Percentiles rank a stretch among this genome's conserved stretches.
phyloP scores from a whole-genome alignment of 2,329 filamentous ascomycete genomes.

The Diplodia seriata region DNA sequence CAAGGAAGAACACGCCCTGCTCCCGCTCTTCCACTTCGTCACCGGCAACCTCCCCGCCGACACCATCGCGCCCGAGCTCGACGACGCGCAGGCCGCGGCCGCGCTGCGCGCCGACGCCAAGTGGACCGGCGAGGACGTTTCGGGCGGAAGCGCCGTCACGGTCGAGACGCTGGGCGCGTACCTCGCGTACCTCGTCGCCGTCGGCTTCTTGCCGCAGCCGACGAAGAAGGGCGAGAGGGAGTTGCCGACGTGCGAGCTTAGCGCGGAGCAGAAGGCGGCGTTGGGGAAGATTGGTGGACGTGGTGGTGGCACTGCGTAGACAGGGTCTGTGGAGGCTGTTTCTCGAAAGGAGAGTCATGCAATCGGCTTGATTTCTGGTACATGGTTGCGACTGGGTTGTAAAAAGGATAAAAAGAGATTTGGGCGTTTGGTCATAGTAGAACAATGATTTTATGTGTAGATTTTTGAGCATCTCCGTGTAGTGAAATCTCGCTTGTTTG shows the following conservation, averaged over 20 bases:
- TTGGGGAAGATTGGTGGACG: conserved; percentile 62
- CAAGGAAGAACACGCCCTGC: conserved; percentile 72
- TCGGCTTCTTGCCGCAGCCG: conserved; percentile 66
- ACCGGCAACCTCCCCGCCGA: conserved; percentile 72
- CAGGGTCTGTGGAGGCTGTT: not conserved
- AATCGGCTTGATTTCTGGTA: too few relatives aligned
- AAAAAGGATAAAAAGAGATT: too few relatives aligned
- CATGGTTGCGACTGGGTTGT: too few relatives aligned
- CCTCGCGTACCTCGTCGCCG: conserved; percentile 66
- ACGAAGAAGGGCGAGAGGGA: conserved; percentile 42
- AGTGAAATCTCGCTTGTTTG: too few relatives aligned
- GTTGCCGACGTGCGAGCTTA: conserved; percentile 56
- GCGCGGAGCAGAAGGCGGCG: conserved; percentile 57
- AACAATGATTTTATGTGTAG: too few relatives aligned
- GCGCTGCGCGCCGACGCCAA: conserved; percentile 69
- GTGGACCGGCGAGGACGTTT: conserved; percentile 65
- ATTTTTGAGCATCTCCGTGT: too few relatives aligned
- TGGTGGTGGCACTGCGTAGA: conserved; percentile 51
- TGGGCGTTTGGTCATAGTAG: too few relatives aligned
- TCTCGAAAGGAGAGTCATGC: too few relatives aligned
- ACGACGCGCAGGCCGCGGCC: conserved; percentile 71
- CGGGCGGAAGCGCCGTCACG: conserved; percentile 63
- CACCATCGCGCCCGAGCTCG: conserved; percentile 75
- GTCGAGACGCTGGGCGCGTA: conserved; percentile 69
- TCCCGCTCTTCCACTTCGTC: conserved; percentile 75